These are phyloP conservation scores for Mycena metata DNA, from an alignment of 768 basidiomycete genomes.

Conservation along the genomic window DNA sequence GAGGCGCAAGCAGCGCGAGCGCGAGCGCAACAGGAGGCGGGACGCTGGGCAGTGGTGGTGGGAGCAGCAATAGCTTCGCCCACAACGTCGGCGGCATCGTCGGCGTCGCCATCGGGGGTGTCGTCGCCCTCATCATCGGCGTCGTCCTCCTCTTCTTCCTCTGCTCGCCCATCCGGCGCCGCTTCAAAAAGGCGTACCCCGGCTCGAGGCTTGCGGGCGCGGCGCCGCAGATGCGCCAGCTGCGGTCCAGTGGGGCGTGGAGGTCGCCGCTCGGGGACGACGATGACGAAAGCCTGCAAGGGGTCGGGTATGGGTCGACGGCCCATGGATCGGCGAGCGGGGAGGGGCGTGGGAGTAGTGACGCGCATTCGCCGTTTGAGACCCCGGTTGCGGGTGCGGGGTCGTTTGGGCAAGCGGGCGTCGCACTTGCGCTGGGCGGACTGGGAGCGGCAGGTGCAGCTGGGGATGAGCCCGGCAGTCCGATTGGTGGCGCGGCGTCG, in stretches of 20 bases:
- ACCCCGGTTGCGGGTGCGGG: no score
- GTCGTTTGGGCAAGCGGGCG: no score
- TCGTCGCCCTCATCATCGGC: slow-evolving; percentile 22
- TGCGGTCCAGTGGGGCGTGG: neutral
- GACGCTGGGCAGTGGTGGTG: no score
- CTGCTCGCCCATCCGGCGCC: slow-evolving; percentile 4
- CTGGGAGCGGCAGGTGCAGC: neutral
- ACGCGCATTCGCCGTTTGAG: no score
- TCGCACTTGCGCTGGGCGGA: neutral
- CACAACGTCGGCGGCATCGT: slow-evolving; percentile 28
- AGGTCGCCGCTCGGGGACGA: neutral
- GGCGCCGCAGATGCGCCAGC: no score
- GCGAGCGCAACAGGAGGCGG: no score
- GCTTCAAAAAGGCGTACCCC: neutral
- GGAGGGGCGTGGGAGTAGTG: neutral
- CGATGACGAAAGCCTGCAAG: neutral
- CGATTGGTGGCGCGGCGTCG: neutral
- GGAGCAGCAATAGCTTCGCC: slow-evolving; percentile 3
- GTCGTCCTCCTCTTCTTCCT: slow-evolving; percentile 18
- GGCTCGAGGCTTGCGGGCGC: neutral
- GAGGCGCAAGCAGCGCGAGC: no score
- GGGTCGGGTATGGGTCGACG: neutral
- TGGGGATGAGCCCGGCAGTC: neutral
- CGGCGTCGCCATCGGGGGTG: slow-evolving; percentile 25
- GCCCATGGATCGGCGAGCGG: neutral